Evolutionary conservation across 1,139 yeast genomes (phyloP), one percentile per base, ranked within the genome.

Genomic region (Taphrina sp.): DNA sequence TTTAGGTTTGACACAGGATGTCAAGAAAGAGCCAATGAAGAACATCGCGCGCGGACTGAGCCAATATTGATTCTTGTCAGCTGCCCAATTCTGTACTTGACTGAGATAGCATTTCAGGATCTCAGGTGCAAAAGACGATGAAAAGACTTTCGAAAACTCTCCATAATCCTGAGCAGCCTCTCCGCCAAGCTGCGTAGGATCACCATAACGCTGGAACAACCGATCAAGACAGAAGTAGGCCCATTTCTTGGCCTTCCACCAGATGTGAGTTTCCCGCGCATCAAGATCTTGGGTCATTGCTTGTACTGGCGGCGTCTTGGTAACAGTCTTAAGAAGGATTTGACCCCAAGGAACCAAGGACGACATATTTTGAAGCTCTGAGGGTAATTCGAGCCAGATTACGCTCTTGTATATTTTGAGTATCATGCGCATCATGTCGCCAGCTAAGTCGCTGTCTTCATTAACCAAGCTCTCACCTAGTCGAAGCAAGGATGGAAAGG

Each of bases 241-340:
- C 96, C 98, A 90, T 69, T 92, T 92, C 69, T 88, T 86, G 61
- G 92, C 79, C 69, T 88, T 90, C 33, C 76, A 79, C 85, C 86
- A 81, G 3, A 83, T 76, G 60, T 74, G 72, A 16, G 64, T 60
- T 44, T 70, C 74, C 60, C 83, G 73, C 22, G 75, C 79, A 20
- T 74, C 78, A 35, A 70, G 72, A 35, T 79, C 81, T 7, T 74
- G 63, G 2, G 70, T 68, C 58, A 76, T 63, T 1, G 80, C 75
- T 12, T 70, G 68, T 3, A 69, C 67, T 2, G 95, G 88, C 5
- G 85, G 71, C 1, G 74, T 74, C 72, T 80, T 76, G 62, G 80
- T 81, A 51, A 87, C 78, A 3, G 87, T 78, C 17, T 77, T 74
- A 39, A 88, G 82, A 64, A 89, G 92, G 62, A 92, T 77, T 58